Base-by-base conservation (phyloP, 2,329 filamentous ascomycete genomes). In the Alternaria brassicae region DNA sequence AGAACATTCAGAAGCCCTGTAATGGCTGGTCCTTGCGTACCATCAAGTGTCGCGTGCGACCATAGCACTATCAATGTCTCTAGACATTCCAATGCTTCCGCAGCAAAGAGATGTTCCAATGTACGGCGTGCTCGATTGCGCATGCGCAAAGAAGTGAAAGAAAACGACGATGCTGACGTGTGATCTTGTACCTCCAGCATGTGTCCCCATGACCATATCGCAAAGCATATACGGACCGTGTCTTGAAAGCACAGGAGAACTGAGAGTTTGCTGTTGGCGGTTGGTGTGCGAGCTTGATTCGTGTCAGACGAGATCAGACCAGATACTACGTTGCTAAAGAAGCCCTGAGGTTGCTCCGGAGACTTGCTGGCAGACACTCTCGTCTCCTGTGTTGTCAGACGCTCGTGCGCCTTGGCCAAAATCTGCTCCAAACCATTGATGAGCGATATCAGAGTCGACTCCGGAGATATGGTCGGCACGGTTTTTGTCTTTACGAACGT, bases 201-300 rank as follows among this genome's bases (percentile, higher is more conserved):
- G 27, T 82, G 82, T 2, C 85, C 92, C 94, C 95, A 99, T 0
- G 91, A 91, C 95, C 96, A 99, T 52, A 99, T 97, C 12, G 84
- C 88, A 74, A 96, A 96, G 77, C 93, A 97, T 49, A 96, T 91
- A 23, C 92, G 88, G 58, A 98, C 92, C 1, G 93, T 92, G 75
- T 99, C 96, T 77, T 98, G 94, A 74, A 99, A 97, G 10, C 93
- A 96, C n/a, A 99, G 83, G 41, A 97, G 84, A 19, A 99, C 94
- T 0, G 95, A 98, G 21, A 99, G 83, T 44, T 94, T 88, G 69
- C 95, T 94, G 72, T 98, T 99, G 8, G 93, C 93, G n/a, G 91
- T 93, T 7, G 89, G 88, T 59, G 89, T 92, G 48, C 93, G 88
- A n/a, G 88, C 85, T 61, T 93, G 91, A 2, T 86, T 88, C 1